phyloP scores from a whole-genome alignment of 1,139 yeast species.

The Pichia kudriavzevii region DNA sequence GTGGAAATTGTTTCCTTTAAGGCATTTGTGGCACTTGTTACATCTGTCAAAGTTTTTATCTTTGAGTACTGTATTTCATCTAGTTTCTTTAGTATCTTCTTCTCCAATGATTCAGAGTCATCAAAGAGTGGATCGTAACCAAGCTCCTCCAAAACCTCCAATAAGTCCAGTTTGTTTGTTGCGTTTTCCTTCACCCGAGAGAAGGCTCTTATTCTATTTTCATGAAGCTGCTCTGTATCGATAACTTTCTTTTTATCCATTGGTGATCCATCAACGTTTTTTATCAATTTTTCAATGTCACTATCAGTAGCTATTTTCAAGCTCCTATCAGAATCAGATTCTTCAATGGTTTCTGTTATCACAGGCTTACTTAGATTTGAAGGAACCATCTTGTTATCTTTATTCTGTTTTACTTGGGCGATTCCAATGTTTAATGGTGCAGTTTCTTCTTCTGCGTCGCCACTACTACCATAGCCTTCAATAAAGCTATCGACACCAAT shows the following conservation, averaged over 20 bases:
- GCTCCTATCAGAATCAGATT: slow-evolving; percentile 11
- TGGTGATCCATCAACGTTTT: slow-evolving; percentile 7
- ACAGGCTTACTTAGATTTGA: neutral
- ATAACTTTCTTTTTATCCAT: slow-evolving; percentile 3
- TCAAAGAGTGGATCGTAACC: slow-evolving; percentile 61
- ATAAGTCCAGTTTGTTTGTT: slow-evolving; percentile 30
- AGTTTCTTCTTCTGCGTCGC: slow-evolving; percentile 13
- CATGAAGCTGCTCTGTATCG: no score
- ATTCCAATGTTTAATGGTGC: slow-evolving; percentile 10
- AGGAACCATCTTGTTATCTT: neutral
- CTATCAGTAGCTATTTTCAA: slow-evolving; percentile 3
- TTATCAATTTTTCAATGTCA: slow-evolving; percentile 1
- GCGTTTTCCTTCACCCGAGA: slow-evolving; percentile 21
- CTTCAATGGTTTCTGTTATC: slow-evolving; percentile 10
- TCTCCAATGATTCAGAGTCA: slow-evolving; percentile 49
- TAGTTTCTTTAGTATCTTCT: slow-evolving; percentile 48
- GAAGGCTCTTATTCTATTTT: slow-evolving; percentile 23
- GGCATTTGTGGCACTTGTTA: slow-evolving; percentile 35
- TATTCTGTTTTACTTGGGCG: slow-evolving; percentile 6
- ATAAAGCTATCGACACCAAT: slow-evolving; percentile 5
- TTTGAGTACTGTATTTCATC: slow-evolving; percentile 43
- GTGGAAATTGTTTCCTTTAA: slow-evolving; percentile 35
- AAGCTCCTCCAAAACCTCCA: slow-evolving; percentile 65
- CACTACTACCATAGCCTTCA: slow-evolving; percentile 7
- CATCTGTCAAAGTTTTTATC: slow-evolving; percentile 40